These are phyloP conservation scores for Colletotrichum liriopes DNA, from an alignment of 2,329 filamentous ascomycete species.

Conservation along the genomic window DNA sequence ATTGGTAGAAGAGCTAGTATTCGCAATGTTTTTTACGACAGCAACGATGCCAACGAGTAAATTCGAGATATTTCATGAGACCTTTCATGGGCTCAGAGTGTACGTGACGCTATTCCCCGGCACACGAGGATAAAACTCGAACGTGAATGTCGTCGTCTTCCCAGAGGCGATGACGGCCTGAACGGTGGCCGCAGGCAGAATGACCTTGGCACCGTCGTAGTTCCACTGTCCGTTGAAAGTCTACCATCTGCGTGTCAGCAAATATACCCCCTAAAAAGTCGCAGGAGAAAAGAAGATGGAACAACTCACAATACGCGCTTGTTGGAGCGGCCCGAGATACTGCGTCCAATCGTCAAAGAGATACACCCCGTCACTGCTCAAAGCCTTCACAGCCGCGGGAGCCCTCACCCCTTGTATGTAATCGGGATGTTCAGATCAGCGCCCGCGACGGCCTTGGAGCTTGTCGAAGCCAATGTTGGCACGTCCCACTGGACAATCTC, in stretches of 20 bases:
- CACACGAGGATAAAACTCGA: constrained; percentile 70
- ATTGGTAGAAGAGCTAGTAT: too few species aligned
- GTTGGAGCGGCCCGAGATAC: constrained; percentile 67
- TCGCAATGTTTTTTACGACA: too few species aligned
- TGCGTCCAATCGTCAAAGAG: constrained; percentile 72
- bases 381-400: constrained; percentile 66
- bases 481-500: constrained; percentile 68
- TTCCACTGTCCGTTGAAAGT: constrained; percentile 68
- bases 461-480: constrained; percentile 54
- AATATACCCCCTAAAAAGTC: not conserved
- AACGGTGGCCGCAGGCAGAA: constrained; percentile 62
- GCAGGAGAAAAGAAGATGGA: not conserved
- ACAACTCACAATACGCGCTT: constrained; percentile 57
- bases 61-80: not conserved
- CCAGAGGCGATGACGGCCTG: constrained; percentile 62
- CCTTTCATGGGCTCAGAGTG: constrained; percentile 45
- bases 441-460: constrained; percentile 44
- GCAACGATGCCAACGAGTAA: not conserved
- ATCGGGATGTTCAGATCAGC: constrained; percentile 65
- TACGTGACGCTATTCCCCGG: constrained; percentile 65
- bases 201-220: constrained; percentile 62
- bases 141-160: constrained; percentile 62
- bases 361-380: constrained; percentile 63
- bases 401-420: constrained; percentile 64
- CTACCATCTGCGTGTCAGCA: constrained; percentile 37